phyloP scores from a whole-genome alignment of 1,139 yeast genomes.

The Pneumocystis carinii region DNA sequence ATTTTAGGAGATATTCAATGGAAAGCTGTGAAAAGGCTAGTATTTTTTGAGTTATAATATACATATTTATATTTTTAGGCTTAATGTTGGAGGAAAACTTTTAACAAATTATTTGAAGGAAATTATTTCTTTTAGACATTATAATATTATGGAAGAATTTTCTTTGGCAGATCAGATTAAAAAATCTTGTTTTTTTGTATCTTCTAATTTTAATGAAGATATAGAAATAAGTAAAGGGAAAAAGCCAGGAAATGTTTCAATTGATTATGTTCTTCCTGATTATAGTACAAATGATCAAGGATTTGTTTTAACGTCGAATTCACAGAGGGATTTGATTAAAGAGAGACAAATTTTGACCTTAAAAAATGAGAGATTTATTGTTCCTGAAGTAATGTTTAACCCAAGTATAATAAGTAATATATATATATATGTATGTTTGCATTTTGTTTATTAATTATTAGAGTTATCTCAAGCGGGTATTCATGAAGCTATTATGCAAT shows the following conservation, averaged over 20 bases:
- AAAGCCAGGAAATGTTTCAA: conserved; percentile 13
- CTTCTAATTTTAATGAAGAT: conserved; percentile 47
- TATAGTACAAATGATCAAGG: conserved; percentile 38
- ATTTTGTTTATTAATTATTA: neutral
- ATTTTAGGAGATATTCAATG: conserved; percentile 65
- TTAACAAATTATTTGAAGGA: conserved; percentile 73
- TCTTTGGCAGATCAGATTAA: conserved; percentile 71
- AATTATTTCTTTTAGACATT: conserved; percentile 75
- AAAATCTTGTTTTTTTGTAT: conserved; percentile 63
- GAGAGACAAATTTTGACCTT: conserved; percentile 55
- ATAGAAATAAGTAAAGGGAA: conserved; percentile 24
- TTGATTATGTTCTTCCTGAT: conserved; percentile 76
- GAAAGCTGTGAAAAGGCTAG: conserved; percentile 54
- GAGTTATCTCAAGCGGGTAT: conserved; percentile 62
- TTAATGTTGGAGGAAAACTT: conserved; percentile 73
- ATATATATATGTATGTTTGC: neutral
- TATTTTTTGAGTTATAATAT: conserved; percentile 12
- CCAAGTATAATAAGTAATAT: conserved; percentile 49
- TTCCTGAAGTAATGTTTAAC: conserved; percentile 75
- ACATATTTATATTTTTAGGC: conserved; percentile 6
- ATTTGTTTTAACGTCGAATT: conserved; percentile 7
- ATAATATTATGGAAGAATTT: conserved; percentile 86
- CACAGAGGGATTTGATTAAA: neutral
- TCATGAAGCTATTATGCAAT: conserved; percentile 56
- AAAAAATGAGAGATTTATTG: conserved; percentile 69